Evolutionary conservation across 805 yeast species (phyloP).

Genomic region (Yarrowia sp.): DNA sequence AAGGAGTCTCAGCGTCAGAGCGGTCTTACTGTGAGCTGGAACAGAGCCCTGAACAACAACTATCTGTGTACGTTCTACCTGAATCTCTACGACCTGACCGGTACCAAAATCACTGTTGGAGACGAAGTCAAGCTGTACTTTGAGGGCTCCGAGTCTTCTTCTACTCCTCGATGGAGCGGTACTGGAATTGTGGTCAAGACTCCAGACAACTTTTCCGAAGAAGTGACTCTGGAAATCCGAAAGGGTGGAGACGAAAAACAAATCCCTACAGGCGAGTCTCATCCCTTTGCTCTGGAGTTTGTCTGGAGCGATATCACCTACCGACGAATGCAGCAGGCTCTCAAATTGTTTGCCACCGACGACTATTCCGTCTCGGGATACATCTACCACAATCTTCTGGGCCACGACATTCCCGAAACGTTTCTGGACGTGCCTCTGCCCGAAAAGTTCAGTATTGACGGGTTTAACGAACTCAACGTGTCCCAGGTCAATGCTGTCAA

Average conservation of each 20-base stretch:
- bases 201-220: slow-evolving; percentile 64
- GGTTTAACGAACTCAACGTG: slow-evolving; percentile 64
- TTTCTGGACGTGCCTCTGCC: slow-evolving; percentile 55
- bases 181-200: slow-evolving; percentile 66
- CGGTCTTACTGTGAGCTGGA: slow-evolving; percentile 72
- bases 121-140: slow-evolving; percentile 73
- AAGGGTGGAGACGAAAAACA: slow-evolving; percentile 38
- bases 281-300: slow-evolving; percentile 77
- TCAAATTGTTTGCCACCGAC: slow-evolving; percentile 66
- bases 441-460: slow-evolving; percentile 55
- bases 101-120: slow-evolving; percentile 72
- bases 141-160: slow-evolving; percentile 51
- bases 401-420: slow-evolving; percentile 63
- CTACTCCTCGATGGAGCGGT: slow-evolving; percentile 66
- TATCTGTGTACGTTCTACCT: slow-evolving; percentile 67
- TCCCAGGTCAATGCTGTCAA: slow-evolving; percentile 79
- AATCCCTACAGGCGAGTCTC: slow-evolving; percentile 53
- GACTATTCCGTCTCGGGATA: slow-evolving; percentile 67
- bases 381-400: slow-evolving; percentile 72
- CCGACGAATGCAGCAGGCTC: slow-evolving; percentile 77
- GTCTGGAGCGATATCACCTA: slow-evolving; percentile 87
- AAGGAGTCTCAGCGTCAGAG: slow-evolving; percentile 77
- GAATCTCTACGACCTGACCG: slow-evolving; percentile 62
- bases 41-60: slow-evolving; percentile 57
- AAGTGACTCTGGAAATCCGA: slow-evolving; percentile 65